These are phyloP conservation scores for Diaporthe ampelina DNA, from an alignment of 2,329 filamentous ascomycete species.

Conservation along the genomic window DNA sequence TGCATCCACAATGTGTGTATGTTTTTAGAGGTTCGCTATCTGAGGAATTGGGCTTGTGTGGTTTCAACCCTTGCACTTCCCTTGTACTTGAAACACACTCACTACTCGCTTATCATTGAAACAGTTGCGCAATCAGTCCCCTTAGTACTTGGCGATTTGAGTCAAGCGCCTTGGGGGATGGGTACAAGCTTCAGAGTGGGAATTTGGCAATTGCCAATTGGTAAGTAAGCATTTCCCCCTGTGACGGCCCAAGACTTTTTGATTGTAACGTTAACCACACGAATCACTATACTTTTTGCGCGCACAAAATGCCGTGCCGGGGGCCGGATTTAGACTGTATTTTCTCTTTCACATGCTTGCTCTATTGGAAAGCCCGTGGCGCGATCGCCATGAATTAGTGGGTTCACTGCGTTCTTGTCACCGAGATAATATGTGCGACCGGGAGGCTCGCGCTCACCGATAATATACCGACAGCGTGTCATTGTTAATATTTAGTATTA, in stretches of 20 bases:
- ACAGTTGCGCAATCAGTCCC: conserved; percentile 22
- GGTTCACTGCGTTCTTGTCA: conserved; percentile 13
- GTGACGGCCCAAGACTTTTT: conserved; percentile 30
- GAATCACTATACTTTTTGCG: neutral
- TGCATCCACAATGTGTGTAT: conserved; percentile 13
- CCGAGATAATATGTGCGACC: conserved; percentile 4
- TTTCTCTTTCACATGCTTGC: neutral
- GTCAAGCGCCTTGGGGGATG: conserved; percentile 29
- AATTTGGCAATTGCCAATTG: conserved; percentile 33
- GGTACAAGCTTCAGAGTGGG: conserved; percentile 25
- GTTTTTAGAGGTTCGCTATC: neutral
- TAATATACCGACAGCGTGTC: neutral
- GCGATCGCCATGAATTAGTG: neutral
- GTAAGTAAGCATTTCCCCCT: conserved; percentile 25
- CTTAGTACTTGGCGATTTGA: conserved; percentile 31
- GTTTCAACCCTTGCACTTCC: conserved; percentile 29
- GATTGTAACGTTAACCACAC: conserved; percentile 22
- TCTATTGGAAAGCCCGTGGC: neutral
- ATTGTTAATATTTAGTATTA: neutral
- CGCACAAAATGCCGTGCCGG: conserved; percentile 2
- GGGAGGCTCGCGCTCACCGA: neutral
- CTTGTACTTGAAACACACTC: conserved; percentile 27
- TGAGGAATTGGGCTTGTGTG: conserved; percentile 10
- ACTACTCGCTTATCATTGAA: conserved; percentile 28
- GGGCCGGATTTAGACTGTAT: neutral